These are phyloP conservation scores for Solanum habrochaites DNA, from an alignment of 257 asterid genomes.

Conservation along the genomic window DNA sequence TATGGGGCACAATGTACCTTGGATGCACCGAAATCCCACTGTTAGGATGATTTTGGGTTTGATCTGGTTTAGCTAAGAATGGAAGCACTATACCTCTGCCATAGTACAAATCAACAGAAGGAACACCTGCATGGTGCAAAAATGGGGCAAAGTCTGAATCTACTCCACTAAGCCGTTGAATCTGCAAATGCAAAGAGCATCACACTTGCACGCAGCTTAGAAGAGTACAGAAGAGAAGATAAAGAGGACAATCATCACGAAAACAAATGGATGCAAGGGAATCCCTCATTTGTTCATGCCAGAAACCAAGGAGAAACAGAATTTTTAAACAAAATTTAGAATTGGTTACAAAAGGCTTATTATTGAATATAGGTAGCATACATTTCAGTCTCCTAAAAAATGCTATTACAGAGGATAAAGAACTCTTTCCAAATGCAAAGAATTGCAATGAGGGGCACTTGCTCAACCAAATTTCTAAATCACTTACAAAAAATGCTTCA, in stretches of 20 bases:
- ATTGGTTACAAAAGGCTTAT: not conserved
- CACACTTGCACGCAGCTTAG: not conserved
- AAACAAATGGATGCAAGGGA: not conserved
- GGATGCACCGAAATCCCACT: not conserved
- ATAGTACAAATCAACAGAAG: slow-evolving; percentile 74
- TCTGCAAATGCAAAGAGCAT: slow-evolving; percentile 19
- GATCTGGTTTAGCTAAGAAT: not conserved
- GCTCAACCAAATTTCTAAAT: not conserved
- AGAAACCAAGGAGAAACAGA: not conserved
- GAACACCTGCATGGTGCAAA: slow-evolving; percentile 83
- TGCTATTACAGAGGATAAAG: not conserved
- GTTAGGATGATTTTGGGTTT: not conserved
- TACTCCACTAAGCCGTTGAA: slow-evolving; percentile 71
- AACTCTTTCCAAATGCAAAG: not conserved
- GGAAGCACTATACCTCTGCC: slow-evolving; percentile 45
- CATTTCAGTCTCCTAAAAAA: not conserved
- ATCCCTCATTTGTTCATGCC: not conserved
- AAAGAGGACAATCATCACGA: not conserved
- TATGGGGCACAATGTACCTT: slow-evolving; percentile 1
- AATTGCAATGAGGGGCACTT: not conserved
- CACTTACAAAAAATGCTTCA: not conserved
- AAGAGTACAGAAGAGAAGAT: not conserved
- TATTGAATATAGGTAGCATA: not conserved
- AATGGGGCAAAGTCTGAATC: slow-evolving; percentile 94
- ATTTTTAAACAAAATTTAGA: not conserved